Base-by-base conservation (phyloP, 371 early-diverging fungal genomes). In the Mortierella sp. region DNA sequence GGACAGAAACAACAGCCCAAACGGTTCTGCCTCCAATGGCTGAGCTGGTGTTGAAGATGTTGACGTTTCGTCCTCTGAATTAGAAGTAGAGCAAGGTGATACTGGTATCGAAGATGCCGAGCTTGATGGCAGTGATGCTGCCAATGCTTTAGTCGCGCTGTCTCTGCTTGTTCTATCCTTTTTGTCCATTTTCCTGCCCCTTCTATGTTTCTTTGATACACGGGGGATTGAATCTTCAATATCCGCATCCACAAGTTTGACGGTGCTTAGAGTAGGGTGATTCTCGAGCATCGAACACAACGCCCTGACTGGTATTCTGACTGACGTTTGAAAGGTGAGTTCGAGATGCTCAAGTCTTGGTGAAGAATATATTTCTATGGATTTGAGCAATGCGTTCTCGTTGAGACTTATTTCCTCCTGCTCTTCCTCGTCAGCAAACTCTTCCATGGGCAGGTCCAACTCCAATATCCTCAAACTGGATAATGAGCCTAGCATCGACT, bases 221-320 rank as follows among this genome's bases (percentile, higher is more conserved):
- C 37, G 60, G 24, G 22, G 14, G 4, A n/a, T n/a, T 14, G 28
- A 32, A 2, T 75, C 70, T 45, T 57, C 64, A 57, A 76, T 64
- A 52, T 76, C 77, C 18, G 35, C 77, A 40, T 76, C 77, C 49
- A 62, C 63, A 3, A 76, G 55, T 40, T 76, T 76, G 49, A 76
- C 9, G 0, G 77, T 76, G 45, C 28, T 62, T 3, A 76, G 40
- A 1, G 30, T 10, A 16, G 57, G 63, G 20, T 62, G 71, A 26
- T 9, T 49, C 24, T 43, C 57, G 64, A 76, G 51, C 40, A 76
- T 20, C 5, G 72, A 66, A 32, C 26, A 59, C 5, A 76, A n/a
- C 9, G 62, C 59, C 26, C 58, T 30, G 16, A 70, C 67, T 4
- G 62, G 59, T 22, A 76, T 43, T 37, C 58, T 43, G 47, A 76